Evolutionary conservation across 768 basidiomycete species (phyloP), one percentile per base, ranked within the genome.

Genomic region (Roridomyces roridus): DNA sequence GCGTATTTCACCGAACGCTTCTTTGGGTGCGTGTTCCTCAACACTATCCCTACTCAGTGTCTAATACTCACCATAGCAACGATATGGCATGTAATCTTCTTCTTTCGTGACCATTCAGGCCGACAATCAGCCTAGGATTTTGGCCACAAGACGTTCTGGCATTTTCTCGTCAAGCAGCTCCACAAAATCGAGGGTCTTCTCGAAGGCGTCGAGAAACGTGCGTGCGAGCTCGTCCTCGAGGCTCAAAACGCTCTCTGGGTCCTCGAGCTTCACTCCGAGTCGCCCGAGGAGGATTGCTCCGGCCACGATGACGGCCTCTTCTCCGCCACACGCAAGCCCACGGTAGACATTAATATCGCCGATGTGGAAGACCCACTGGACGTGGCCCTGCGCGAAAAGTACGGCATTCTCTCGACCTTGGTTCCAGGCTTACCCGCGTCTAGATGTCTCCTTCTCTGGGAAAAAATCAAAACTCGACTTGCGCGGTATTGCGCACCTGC

Each of bases 1-100:
- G 64, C 68, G 8, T 74, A 69, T 59, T 77, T 77, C 52, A 71
- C 74, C 5, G 72, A 74, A 54, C 70, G 72, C 9, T 77, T 77
- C 59, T 77, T 77, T 37, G 75, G 74, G 76, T 77, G 54, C 34
- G 73, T 68, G n/a, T 23, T 24, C 36, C 31, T 18, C 21, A 42
- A 5, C 21, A 34, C 7, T 29, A 2, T 11, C 31, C 31, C 11
- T 28, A n/a, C 6, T 46, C 15, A 1, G 11, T 34, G 7, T 26
- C 21, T 25, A 34, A 35, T 25, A 17, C n/a, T 17, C 18, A 72
- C n/a, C 50, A 51, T 9, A 70, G 74, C 41, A 71, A 73, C 41
- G 75, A 75, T 20, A 51, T 72, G 23, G 75, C 70, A 34, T 67
- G 74, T 74, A n/a, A 55, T 70, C 11, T 24, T 18, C 17, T 15